Evolutionary conservation across 2,329 filamentous ascomycete genomes (phyloP), one percentile per base, ranked within the genome.

Genomic region (Aspergillus fijiensis): DNA sequence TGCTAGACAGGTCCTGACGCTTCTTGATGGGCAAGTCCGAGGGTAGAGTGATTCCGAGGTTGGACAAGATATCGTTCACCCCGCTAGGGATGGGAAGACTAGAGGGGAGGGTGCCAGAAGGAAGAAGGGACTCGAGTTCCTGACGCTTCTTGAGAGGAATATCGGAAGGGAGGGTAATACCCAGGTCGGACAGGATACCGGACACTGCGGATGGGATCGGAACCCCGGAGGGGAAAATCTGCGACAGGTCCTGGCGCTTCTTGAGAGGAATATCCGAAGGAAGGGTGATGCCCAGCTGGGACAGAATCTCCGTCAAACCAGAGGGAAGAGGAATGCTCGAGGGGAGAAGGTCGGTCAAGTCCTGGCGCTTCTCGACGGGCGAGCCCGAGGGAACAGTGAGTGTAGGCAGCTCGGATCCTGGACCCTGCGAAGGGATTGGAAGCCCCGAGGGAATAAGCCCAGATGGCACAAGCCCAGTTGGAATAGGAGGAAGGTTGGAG

Each of bases 311-410:
- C 9, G 53, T 29, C 10, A 55, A 23, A n/a, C 52, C 52, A 19
- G 42, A 49, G 5, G 52, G 47, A 83, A 68, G n/a, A 42, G 57
- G 51, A 25, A 57, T 23, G 12, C 53, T 55, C 19, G 59, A 49
- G 14, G 59, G 54, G 10, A 60, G 29, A 21, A 57, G 21, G 7
- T 23, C 53, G 19, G 16, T n/a, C 33, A 29, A 29, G 23, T 58
- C 25, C 14, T 45, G 21, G 9, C 19, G 48, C 12, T 49, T 48
- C 12, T 35, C 47, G 31, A 45, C 16, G 10, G 60, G 60, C 12
- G 42, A 16, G 25, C 33, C 55, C 16, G 50, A 53, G 31, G 31
- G 51, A 33, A 42, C 12, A 5, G 51, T 35, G 12, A 51, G 50
- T 2, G 25, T 39, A 42, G 50, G 29, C n/a, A 23, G 5, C 39